Conservation (phyloP, 192 early-diverging fungal species). For the Backusella morwellensis region DNA sequence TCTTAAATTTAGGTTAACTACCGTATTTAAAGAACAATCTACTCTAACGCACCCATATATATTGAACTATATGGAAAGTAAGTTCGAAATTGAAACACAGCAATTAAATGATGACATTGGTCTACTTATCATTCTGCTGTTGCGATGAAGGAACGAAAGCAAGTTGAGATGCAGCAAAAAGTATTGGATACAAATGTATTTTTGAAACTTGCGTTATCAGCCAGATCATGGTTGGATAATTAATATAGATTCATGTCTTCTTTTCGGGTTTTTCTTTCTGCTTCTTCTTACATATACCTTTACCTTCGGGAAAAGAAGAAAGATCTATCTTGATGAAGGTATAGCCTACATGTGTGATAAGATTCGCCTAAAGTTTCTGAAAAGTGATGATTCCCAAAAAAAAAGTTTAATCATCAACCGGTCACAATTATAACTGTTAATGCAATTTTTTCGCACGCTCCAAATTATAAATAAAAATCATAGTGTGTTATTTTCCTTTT, state of each 20-base stretch:
- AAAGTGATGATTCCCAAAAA: not conserved
- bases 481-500: not conserved
- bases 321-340: not conserved
- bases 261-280: not conserved
- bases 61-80: no score
- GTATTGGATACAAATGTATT: not conserved
- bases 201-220: no score
- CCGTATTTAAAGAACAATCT: no score
- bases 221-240: no score
- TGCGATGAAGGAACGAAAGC: not conserved
- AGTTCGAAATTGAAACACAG: not conserved
- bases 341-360: not conserved
- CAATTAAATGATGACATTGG: not conserved
- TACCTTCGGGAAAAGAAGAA: not conserved
- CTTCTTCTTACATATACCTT: not conserved
- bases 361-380: not conserved
- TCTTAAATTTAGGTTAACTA: no score
- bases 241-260: not conserved
- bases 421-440: constrained; percentile 7
- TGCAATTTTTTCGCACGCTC: constrained; percentile 1
- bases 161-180: not conserved
- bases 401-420: constrained; percentile 8
- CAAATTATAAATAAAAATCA: not conserved
- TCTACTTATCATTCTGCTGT: not conserved
- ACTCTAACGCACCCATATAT: no score